Evolutionary conservation across 768 basidiomycete genomes (phyloP).

Genomic region (Lepiota brunneoincarnata): DNA sequence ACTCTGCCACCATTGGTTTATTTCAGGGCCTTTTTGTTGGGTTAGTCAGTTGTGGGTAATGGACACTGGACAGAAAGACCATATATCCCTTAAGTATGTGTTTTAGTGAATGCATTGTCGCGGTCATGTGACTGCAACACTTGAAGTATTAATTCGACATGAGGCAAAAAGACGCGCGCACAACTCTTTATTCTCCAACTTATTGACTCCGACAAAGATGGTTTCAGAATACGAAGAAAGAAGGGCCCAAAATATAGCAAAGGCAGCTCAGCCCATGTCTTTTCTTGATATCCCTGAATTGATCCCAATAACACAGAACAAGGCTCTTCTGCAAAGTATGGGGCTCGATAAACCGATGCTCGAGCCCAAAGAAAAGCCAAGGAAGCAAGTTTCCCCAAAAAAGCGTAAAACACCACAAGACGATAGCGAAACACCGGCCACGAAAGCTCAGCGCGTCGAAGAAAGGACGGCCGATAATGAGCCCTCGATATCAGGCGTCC

Average conservation of each 20-base stretch:
- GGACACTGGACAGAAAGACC: background rate
- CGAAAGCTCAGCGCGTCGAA: conserved; percentile 32
- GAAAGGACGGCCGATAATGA: conserved; percentile 15
- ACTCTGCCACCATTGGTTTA: background rate
- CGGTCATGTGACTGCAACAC: conserved; percentile 8
- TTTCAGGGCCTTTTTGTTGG: background rate
- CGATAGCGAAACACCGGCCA: conserved; percentile 15
- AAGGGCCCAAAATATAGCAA: conserved; percentile 32
- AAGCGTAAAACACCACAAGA: conserved; percentile 27
- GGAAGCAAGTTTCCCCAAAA: conserved; percentile 21
- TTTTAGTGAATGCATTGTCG: background rate
- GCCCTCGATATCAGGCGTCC: conserved; percentile 28
- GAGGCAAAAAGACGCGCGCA: background rate
- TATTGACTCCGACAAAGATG: conserved; percentile 14
- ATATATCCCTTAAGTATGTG: too few species aligned
- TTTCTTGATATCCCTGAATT: background rate
- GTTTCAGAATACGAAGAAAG: conserved; percentile 27
- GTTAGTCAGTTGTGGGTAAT: background rate
- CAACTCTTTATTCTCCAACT: background rate
- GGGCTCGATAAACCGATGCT: conserved; percentile 45
- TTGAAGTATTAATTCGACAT: background rate
- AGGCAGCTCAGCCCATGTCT: conserved; percentile 14
- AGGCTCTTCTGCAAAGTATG: conserved; percentile 35
- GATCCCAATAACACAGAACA: conserved; percentile 32
- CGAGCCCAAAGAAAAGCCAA: conserved; percentile 44